phyloP scores from a whole-genome alignment of 805 yeast species.

The Schizosaccharomyces octosporus region DNA sequence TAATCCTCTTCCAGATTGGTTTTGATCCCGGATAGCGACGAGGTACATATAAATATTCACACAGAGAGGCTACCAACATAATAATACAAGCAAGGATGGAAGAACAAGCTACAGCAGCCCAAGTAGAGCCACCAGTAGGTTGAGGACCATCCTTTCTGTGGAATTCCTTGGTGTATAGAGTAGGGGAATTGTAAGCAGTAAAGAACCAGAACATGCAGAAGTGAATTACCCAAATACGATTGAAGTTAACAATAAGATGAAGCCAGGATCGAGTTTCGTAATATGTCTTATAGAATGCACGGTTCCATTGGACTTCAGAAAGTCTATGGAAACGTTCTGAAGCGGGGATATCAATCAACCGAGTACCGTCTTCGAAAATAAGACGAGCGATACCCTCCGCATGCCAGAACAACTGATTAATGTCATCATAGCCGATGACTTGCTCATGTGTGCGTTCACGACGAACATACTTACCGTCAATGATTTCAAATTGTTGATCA shows the following conservation, averaged over 20 bases:
- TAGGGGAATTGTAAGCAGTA: conserved; percentile 75
- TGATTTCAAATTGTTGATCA: conserved; percentile 37
- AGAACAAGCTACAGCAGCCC: conserved; percentile 85
- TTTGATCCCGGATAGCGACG: conserved; percentile 99
- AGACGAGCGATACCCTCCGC: conserved; percentile 95
- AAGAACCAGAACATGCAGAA: conserved; percentile 83
- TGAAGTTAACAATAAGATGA: conserved; percentile 81
- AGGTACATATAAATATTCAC: conserved; percentile 92
- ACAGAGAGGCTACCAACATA: conserved; percentile 65
- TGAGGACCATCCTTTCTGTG: conserved; percentile 58
- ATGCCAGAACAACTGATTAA: conserved; percentile 96
- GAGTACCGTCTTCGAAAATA: conserved; percentile 71
- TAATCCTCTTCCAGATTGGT: conserved; percentile 67
- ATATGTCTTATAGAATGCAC: conserved; percentile 85
- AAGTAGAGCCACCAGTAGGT: conserved; percentile 72
- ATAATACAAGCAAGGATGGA: conserved; percentile 66
- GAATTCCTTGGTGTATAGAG: conserved; percentile 70
- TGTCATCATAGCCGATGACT: conserved; percentile 74
- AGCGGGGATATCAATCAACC: conserved; percentile 69
- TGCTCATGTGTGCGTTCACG: conserved; percentile 45
- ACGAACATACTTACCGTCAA: conserved; percentile 31
- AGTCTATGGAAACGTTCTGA: conserved; percentile 72
- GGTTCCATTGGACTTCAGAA: conserved; percentile 80
- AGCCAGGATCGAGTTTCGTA: conserved; percentile 94
- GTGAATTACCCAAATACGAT: conserved; percentile 95